phyloP scores from a whole-genome alignment of 306 rosid genomes.

The Glycine tomentella region DNA sequence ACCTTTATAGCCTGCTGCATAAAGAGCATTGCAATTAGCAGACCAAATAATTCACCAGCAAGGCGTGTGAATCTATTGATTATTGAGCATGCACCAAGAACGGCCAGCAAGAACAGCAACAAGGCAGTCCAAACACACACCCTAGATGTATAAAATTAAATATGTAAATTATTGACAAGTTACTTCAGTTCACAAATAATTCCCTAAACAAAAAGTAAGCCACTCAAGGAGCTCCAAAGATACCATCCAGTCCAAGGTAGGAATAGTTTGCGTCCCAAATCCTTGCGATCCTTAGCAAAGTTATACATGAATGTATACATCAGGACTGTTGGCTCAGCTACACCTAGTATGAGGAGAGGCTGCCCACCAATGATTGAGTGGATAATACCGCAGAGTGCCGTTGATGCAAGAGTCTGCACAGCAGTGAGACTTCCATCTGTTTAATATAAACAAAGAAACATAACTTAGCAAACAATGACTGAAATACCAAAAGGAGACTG shows the following conservation, averaged over 20 bases:
- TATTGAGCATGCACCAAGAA: conserved; percentile 92
- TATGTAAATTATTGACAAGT: conserved; percentile 27
- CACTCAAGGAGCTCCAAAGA: conserved; percentile 39
- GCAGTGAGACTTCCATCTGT: conserved; percentile 94
- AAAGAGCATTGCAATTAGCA: conserved; percentile 92
- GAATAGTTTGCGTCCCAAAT: conserved; percentile 85
- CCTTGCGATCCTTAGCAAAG: conserved; percentile 86
- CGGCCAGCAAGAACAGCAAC: conserved; percentile 85
- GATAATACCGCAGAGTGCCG: conserved; percentile 86
- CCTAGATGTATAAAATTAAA: conserved; percentile 54
- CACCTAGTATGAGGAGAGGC: conserved; percentile 95
- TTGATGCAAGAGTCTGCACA: conserved; percentile 96
- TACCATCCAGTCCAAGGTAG: conserved; percentile 98
- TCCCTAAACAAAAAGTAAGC: not conserved
- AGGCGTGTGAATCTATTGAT: conserved; percentile 93
- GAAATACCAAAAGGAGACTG: conserved; percentile 44
- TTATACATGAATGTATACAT: conserved; percentile 94
- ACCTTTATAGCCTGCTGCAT: conserved; percentile 98
- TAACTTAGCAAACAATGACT: conserved; percentile 48
- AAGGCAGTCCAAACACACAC: conserved; percentile 94
- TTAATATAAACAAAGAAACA: conserved; percentile 41
- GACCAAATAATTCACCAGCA: conserved; percentile 97
- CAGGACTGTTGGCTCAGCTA: conserved; percentile 96
- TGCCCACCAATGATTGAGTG: conserved; percentile 95
- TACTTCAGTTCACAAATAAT: conserved; percentile 33